Percentiles rank a stretch among this genome's conserved stretches.
These are phyloP conservation scores for Hypomyces perniciosus DNA, from an alignment of 2,329 filamentous ascomycete species.

Conservation along the genomic window DNA sequence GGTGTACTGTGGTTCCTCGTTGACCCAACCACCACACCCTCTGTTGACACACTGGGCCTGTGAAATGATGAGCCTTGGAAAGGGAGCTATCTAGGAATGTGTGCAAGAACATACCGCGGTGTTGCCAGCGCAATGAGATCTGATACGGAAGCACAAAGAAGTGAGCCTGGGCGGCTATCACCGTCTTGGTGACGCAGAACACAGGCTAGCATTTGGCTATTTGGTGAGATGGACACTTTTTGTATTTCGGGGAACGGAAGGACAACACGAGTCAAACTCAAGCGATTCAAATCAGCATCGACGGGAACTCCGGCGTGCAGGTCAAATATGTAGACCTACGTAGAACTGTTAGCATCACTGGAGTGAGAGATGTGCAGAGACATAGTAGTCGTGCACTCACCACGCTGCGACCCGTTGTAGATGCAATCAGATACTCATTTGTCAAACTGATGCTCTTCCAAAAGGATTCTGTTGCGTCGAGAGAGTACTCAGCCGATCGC, in stretches of 20 bases:
- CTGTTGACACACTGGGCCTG: not conserved
- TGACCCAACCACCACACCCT: not conserved
- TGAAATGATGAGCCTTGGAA: not conserved
- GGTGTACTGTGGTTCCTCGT: not conserved
- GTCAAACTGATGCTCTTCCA: slow-evolving; percentile 18
- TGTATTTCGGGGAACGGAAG: slow-evolving; percentile 15
- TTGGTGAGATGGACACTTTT: slow-evolving; percentile 15
- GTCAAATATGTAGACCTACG: slow-evolving; percentile 19
- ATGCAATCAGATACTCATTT: slow-evolving; percentile 18
- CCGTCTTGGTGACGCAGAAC: slow-evolving; percentile 14
- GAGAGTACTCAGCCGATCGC: slow-evolving; percentile 8
- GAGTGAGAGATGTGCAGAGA: not conserved
- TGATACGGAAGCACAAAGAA: not conserved
- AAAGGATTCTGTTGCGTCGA: slow-evolving; percentile 15
- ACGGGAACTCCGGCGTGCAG: slow-evolving; percentile 15
- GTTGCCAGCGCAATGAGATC: not conserved
- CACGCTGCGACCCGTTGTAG: slow-evolving; percentile 17
- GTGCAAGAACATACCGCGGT: not conserved
- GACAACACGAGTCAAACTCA: slow-evolving; percentile 10
- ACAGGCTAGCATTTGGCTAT: slow-evolving; percentile 18
- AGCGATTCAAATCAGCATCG: slow-evolving; percentile 13
- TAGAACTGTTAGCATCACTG: not conserved
- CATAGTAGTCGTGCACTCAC: slow-evolving; percentile 4
- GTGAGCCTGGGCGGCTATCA: not conserved
- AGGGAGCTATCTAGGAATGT: not conserved